phyloP scores from a whole-genome alignment of 176 grass and related monocot species.

The sorghum (Sorghum bicolor) region DNA sequence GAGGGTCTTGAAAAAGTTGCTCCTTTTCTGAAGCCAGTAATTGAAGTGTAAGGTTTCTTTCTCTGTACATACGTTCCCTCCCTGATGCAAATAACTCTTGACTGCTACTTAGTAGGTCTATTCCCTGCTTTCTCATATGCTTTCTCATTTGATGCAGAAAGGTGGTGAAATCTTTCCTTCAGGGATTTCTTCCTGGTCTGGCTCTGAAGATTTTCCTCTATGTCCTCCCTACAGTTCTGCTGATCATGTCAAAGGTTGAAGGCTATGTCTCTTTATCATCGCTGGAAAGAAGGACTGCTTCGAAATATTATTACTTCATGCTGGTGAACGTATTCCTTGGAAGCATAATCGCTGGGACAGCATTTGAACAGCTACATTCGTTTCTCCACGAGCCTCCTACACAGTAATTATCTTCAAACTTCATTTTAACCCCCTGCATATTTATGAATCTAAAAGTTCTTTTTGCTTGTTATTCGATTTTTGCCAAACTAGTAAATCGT shows the following conservation, averaged over 20 bases:
- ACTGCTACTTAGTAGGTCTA: neutral
- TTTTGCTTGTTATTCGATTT: neutral
- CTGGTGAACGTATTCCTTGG: conserved; percentile 93
- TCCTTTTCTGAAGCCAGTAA: conserved; percentile 84
- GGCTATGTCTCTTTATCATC: conserved; percentile 91
- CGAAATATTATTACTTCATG: conserved; percentile 99
- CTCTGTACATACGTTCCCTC: conserved; percentile 6
- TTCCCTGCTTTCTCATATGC: neutral
- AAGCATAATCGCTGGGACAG: conserved; percentile 90
- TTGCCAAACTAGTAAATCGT: neutral
- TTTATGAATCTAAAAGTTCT: neutral
- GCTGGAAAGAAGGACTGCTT: conserved; percentile 79
- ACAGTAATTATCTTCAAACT: conserved; percentile 56
- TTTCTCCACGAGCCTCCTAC: conserved; percentile 80
- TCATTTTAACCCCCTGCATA: neutral
- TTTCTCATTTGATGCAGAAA: conserved; percentile 48
- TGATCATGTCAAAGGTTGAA: conserved; percentile 97
- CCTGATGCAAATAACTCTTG: neutral
- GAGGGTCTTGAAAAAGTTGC: conserved; percentile 98
- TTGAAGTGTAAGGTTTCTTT: conserved; percentile 65
- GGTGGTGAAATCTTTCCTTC: conserved; percentile 84
- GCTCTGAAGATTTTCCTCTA: conserved; percentile 90
- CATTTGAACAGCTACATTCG: conserved; percentile 83
- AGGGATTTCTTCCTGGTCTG: conserved; percentile 93
- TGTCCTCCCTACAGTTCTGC: conserved; percentile 82